Evolutionary conservation across 1,284 basidiomycete species (phyloP).

Genomic region (Ustilago xerochloae): DNA sequence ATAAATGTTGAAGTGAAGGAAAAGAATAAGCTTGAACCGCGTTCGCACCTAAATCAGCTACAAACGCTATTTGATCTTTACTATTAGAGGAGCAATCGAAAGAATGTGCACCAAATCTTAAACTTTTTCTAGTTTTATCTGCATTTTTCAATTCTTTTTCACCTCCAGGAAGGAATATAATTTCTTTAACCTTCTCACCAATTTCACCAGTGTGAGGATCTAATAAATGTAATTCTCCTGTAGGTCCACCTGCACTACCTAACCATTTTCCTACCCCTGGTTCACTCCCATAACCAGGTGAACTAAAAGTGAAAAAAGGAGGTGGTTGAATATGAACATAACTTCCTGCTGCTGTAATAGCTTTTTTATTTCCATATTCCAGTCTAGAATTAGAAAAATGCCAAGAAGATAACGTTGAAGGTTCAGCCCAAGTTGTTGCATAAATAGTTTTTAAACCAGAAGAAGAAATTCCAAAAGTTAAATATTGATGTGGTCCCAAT

Average conservation of each 20-base stretch:
- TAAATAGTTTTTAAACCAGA: constrained; percentile 33
- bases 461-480: constrained; percentile 34
- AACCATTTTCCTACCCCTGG: constrained; percentile 35
- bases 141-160: constrained; percentile 26
- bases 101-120: constrained; percentile 56
- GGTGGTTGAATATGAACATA: constrained; percentile 59
- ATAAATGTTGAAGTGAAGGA: constrained; percentile 24
- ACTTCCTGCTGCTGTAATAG: constrained; percentile 56
- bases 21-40: constrained; percentile 54
- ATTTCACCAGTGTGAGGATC: constrained; percentile 43
- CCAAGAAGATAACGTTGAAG: constrained; percentile 50
- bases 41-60: constrained; percentile 61
- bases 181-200: constrained; percentile 34
- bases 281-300: constrained; percentile 44
- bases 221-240: constrained; percentile 57
- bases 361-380: constrained; percentile 10
- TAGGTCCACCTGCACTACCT: constrained; percentile 60
- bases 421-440: constrained; percentile 58
- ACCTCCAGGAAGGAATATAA: constrained; percentile 50
- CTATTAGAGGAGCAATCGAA: constrained; percentile 38
- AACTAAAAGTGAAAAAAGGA: constrained; percentile 21
- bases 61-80: constrained; percentile 38
- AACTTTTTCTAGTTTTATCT: constrained; percentile 53
- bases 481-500: constrained; percentile 58
- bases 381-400: constrained; percentile 15